phyloP scores from a whole-genome alignment of 805 yeast genomes.

The Cyberlindnera bimundalis region DNA sequence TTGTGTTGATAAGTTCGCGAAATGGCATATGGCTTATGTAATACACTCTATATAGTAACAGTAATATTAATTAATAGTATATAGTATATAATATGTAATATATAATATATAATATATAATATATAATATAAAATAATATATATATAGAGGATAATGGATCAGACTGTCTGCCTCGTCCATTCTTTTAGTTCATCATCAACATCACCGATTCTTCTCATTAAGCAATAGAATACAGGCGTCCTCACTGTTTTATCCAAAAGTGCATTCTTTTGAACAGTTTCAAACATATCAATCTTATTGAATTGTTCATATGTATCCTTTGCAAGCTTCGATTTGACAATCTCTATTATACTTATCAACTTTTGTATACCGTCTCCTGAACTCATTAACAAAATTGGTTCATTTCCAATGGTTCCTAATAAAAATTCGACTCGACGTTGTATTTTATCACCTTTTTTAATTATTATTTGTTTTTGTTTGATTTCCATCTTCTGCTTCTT shows the following conservation, averaged over 20 bases:
- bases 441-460: slow-evolving; percentile 26
- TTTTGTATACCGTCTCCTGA: slow-evolving; percentile 26
- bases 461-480: slow-evolving; percentile 4
- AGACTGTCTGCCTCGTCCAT: slow-evolving; percentile 25
- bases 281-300: slow-evolving; percentile 24
- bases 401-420: slow-evolving; percentile 4
- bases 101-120: too few species aligned
- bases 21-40: too few species aligned
- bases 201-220: slow-evolving; percentile 12
- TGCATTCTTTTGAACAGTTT: slow-evolving; percentile 18
- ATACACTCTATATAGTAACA: too few species aligned
- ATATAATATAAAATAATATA: too few species aligned
- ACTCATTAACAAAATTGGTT: slow-evolving; percentile 19
- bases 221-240: slow-evolving; percentile 22
- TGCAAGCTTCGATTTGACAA: slow-evolving; percentile 18
- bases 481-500: slow-evolving; percentile 13
- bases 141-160: too few species aligned
- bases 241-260: slow-evolving; percentile 20
- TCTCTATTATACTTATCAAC: slow-evolving; percentile 23
- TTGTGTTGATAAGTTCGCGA: too few species aligned
- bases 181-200: slow-evolving; percentile 10
- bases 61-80: too few species aligned
- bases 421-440: slow-evolving; percentile 17
- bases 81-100: too few species aligned
- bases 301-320: slow-evolving; percentile 19